phyloP scores from a whole-genome alignment of 371 early-diverging fungal genomes.

The Zychaea mexicana region DNA sequence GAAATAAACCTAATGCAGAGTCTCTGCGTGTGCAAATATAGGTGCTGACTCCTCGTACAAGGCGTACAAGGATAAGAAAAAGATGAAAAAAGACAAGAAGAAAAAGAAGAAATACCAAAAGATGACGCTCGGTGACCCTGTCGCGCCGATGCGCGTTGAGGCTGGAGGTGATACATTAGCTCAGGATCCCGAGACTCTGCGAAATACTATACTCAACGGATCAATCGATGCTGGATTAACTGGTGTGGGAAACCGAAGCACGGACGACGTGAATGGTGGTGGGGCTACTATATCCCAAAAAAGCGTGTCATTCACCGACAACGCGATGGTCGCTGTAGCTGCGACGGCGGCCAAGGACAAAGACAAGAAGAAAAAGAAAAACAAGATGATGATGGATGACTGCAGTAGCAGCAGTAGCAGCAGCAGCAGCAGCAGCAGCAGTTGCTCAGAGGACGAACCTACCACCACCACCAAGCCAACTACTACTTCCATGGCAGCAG shows the following conservation, averaged over 20 bases:
- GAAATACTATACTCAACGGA: slow-evolving; percentile 38
- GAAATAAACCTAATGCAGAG: not conserved
- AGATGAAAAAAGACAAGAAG: slow-evolving; percentile 22
- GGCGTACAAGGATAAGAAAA: slow-evolving; percentile 23
- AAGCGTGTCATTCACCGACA: not conserved
- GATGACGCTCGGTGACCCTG: slow-evolving; percentile 25
- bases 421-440: slow-evolving; percentile 17
- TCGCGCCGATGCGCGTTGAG: slow-evolving; percentile 14
- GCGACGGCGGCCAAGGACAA: slow-evolving; percentile 16
- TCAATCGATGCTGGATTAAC: not conserved
- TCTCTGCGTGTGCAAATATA: not conserved
- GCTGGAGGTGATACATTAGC: slow-evolving; percentile 4
- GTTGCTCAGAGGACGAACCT: not conserved
- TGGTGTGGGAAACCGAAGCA: not conserved
- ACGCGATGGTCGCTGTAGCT: not conserved
- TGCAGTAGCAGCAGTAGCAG: slow-evolving; percentile 12
- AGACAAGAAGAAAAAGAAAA: slow-evolving; percentile 27
- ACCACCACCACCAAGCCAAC: not conserved
- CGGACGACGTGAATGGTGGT: not conserved
- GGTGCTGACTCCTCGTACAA: not conserved
- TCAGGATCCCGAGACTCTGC: slow-evolving; percentile 35
- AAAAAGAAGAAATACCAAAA: slow-evolving; percentile 23
- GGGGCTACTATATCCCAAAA: not conserved
- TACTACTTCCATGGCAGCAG: not conserved
- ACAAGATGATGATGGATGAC: slow-evolving; percentile 24